Conservation (phyloP, 495 filamentous ascomycete genomes). For the Trichoderma reesei region DNA sequence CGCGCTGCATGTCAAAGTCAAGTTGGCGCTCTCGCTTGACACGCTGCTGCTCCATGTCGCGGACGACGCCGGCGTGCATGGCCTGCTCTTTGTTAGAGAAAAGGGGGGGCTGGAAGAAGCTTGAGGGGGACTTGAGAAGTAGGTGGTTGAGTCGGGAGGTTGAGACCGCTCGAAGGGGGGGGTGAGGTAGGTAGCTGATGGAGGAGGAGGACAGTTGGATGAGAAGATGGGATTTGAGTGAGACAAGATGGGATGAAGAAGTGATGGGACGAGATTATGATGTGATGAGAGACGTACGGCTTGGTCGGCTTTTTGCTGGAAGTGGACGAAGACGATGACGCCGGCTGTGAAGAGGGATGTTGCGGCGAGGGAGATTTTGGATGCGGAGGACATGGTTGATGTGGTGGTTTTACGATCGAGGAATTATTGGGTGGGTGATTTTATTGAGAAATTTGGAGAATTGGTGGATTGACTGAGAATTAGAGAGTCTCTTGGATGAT, state of each 20-base stretch:
- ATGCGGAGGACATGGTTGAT: constrained; percentile 74
- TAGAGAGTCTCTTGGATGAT: not conserved
- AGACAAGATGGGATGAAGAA: no score
- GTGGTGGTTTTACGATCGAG: not conserved
- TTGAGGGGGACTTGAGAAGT: no score
- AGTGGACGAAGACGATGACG: constrained; percentile 82
- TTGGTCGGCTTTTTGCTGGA: constrained; percentile 76
- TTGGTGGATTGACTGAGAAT: not conserved
- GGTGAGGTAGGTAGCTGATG: no score
- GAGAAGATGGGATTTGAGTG: no score
- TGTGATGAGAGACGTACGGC: constrained; percentile 47
- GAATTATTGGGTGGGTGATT: no score
- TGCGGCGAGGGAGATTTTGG: constrained; percentile 71
- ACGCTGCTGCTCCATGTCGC: constrained; percentile 89
- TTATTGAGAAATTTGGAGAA: not conserved
- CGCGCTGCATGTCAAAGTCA: constrained; percentile 87
- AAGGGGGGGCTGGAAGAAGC: no score
- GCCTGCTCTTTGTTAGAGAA: constrained; percentile 48
- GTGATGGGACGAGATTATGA: no score
- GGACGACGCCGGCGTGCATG: constrained; percentile 92
- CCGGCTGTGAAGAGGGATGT: constrained; percentile 66
- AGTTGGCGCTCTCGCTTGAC: constrained; percentile 78
- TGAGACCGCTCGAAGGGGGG: no score
- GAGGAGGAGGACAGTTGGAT: no score
- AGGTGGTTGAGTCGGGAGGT: not conserved